Base-by-base conservation (phyloP, 192 early-diverging fungal species). In the Piromyces sp. region DNA sequence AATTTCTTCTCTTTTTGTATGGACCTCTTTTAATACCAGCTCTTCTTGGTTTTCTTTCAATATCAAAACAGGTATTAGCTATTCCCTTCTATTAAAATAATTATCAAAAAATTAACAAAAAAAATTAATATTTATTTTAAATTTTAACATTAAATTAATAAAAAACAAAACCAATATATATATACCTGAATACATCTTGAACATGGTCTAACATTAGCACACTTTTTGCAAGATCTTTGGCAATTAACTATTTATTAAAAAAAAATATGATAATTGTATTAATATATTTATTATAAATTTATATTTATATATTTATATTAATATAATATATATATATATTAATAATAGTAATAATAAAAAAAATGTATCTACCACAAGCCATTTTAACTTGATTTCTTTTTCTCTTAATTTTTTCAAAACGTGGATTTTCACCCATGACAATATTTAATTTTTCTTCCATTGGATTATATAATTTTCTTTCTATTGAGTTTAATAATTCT, bases 181-280 rank as follows among this genome's bases (percentile, higher is more conserved):
- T n/a, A n/a, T 68, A 68, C 51, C 22, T 68, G 92, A 79, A 93
- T 84, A 83, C 96, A 98, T 12, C 95, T 90, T 83, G 86, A 84
- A 83, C 96, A 96, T 4, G 95, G 96, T 79, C 95, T 85, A n/a
- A 84, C 91, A 80, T 92, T 91, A 82, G 94, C 95, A 85, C 96
- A 96, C 85, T 96, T 97, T 86, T 98, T 98, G 86, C 95, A 95
- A 0, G 95, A 92, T 58, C 93, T 92, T 86, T 94, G 93, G 81
- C 95, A 96, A 82, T 96, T 94, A 36, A 93, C 51, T 68, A 22
- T 51, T 51, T 4, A 22, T 51, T 40, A 14, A 13, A 51, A 4
- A 68, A 0, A 68, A n/a, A n/a, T n/a, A 9, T 4, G 0, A 68
- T 68, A 68, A 22, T 68, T n/a, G 4, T 7, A 26, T 22, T 51